Conservation (phyloP, 345 rosid genomes). For the Psidium friedrichsthalianum region DNA sequence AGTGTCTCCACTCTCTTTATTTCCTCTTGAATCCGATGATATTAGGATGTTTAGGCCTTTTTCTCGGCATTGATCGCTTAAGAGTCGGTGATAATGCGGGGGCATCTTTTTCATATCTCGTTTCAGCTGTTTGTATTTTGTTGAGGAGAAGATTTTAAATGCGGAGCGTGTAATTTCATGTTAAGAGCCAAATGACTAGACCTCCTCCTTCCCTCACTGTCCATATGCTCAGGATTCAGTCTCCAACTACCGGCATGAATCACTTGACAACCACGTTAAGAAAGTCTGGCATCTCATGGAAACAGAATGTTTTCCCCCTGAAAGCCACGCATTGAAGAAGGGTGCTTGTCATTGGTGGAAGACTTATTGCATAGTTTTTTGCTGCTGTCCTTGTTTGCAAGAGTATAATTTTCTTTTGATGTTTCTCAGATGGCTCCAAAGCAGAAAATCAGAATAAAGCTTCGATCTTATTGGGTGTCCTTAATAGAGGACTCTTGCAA, state of each 20-base stretch:
- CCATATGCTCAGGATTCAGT: not conserved
- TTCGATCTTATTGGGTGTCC: slow-evolving; percentile 86
- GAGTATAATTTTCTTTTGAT: not conserved
- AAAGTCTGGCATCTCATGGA: not conserved
- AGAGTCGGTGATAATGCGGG: not conserved
- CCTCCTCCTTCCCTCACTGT: not conserved
- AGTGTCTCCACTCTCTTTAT: not conserved
- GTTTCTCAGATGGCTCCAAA: slow-evolving; percentile 70
- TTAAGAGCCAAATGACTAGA: not conserved
- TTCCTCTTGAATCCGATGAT: not conserved
- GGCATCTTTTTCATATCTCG: not conserved
- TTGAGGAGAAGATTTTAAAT: not conserved
- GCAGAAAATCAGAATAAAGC: slow-evolving; percentile 96
- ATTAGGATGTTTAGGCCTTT: not conserved
- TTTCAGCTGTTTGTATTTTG: not conserved
- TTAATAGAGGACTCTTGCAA: slow-evolving; percentile 93
- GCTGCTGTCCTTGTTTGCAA: not conserved
- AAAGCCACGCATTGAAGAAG: not conserved
- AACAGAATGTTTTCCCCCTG: not conserved
- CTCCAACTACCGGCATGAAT: not conserved
- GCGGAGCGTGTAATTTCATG: not conserved
- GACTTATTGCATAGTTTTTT: not conserved
- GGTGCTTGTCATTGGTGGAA: not conserved
- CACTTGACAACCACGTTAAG: not conserved
- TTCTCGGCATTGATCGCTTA: not conserved